Percentiles rank a stretch among this genome's conserved stretches.
phyloP scores from a whole-genome alignment of 345 rosid species.

The Lumnitzera racemosa region DNA sequence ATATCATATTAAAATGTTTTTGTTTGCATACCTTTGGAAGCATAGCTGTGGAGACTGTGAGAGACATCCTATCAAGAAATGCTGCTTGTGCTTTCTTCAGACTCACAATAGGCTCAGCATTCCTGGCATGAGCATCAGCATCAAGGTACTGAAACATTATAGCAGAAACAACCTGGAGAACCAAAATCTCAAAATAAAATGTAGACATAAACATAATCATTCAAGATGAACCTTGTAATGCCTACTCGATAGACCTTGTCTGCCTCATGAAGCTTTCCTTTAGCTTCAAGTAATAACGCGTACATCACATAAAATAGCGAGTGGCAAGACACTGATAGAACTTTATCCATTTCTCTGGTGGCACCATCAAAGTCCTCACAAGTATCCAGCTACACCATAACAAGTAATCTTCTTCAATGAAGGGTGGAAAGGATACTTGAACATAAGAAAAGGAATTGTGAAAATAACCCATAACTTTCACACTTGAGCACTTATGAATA shows the following conservation, averaged over 20 bases:
- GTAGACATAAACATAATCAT: neutral
- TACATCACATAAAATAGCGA: conserved; percentile 70
- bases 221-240: conserved; percentile 46
- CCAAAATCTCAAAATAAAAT: neutral
- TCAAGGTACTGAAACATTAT: conserved; percentile 1
- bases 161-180: conserved; percentile 1
- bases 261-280: conserved; percentile 63
- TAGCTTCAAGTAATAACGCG: conserved; percentile 70
- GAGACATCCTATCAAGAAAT: conserved; percentile 62
- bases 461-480: too few relatives aligned
- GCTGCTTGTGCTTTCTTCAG: conserved; percentile 49
- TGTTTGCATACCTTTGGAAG: conserved; percentile 35
- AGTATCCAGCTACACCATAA: conserved; percentile 45
- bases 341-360: conserved; percentile 53
- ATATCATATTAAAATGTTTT: too few relatives aligned
- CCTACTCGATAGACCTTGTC: conserved; percentile 59
- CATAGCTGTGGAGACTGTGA: conserved; percentile 33
- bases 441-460: neutral
- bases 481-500: too few relatives aligned
- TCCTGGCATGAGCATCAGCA: conserved; percentile 28
- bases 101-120: conserved; percentile 59
- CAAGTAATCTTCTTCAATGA: neutral
- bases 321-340: conserved; percentile 33
- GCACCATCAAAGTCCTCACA: conserved; percentile 46
- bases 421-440: conserved; percentile 5